Conservation (phyloP, 306 rosid genomes). For the Dalbergia oliveri region DNA sequence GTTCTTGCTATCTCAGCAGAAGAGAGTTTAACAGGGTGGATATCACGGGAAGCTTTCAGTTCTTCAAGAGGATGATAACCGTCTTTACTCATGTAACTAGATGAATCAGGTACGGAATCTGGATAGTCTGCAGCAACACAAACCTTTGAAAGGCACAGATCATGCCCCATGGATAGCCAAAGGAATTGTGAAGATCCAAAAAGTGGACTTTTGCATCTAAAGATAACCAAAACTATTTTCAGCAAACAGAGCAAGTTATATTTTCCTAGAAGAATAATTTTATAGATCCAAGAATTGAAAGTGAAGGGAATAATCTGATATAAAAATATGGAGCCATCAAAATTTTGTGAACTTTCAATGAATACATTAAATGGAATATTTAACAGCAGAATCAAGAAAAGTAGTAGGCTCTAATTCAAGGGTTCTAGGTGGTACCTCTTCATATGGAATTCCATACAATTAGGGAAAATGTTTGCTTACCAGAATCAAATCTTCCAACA, state of each 20-base stretch:
- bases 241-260: conserved; percentile 38
- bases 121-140: conserved; percentile 91
- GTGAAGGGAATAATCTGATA: conserved; percentile 3
- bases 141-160: conserved; percentile 75
- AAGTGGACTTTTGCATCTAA: conserved; percentile 69
- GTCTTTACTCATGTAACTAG: conserved; percentile 58
- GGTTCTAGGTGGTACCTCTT: conserved; percentile 18
- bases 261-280: conserved; percentile 34
- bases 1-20: conserved; percentile 86
- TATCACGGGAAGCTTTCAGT: conserved; percentile 60
- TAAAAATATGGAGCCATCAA: conserved; percentile 10
- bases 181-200: conserved; percentile 65
- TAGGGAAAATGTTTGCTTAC: conserved; percentile 9
- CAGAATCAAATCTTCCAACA: conserved; percentile 12
- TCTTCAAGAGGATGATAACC: conserved; percentile 97
- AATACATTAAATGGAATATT: conserved; percentile 26
- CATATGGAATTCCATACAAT: conserved; percentile 1
- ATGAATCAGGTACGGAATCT: conserved; percentile 88
- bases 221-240: conserved; percentile 43
- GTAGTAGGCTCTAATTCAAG: not conserved
- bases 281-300: conserved; percentile 13
- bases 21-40: conserved; percentile 75
- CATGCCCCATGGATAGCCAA: conserved; percentile 75
- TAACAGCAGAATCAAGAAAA: conserved; percentile 36
- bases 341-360: conserved; percentile 22